Base-by-base conservation (phyloP, 116 monocot genomes). In the Posidonia oceanica region DNA sequence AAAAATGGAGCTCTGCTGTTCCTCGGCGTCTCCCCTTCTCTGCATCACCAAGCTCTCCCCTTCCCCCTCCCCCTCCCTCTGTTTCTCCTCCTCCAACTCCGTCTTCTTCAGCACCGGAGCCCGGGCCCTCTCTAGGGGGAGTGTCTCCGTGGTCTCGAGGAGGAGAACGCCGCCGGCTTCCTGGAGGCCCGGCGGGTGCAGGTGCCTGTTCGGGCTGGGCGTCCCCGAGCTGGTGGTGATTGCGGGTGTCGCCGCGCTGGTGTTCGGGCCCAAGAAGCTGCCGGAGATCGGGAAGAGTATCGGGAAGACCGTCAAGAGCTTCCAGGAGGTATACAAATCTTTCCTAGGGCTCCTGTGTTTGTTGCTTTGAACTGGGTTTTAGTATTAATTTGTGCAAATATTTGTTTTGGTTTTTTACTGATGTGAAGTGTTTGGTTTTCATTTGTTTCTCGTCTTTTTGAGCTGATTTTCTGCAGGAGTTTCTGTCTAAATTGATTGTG, bases 181-280 rank as follows among this genome's bases (percentile, higher is more conserved):
- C 41, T 57, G 41, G 51, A 68, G 66, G 48, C n/a, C 37, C 36
- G 40, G 83, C 22, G 71, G 73, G 13, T 83, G 79, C 68, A 80
- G 76, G 36, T 97, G 96, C 67, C 60, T 97, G 22, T 97, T 97
- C 52, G 96, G 91, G 0, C 85, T 97, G 52, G 96, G 96, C 55
- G 92, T 87, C 8, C 92, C 96, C 18, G 96, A 97, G 85, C 82
- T 97, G 62, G 96, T 63, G 0, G 91, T 97, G 15, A 97, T 97
- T 44, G 96, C 89, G 14, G 96, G 96, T 8, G 92, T 97, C 29
- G 96, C 89, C 17, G 89, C 85, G 7, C 85, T 91, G 10, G 79
- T 91, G 52, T 97, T 97, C 53, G 92, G 96, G 10, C 96, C 92
- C 16, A 97, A 85, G 81, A 57, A 96, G 83, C 80, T 96, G 41